These are phyloP conservation scores for Calocera viscosa DNA, from an alignment of 768 basidiomycete genomes.

Conservation along the genomic window DNA sequence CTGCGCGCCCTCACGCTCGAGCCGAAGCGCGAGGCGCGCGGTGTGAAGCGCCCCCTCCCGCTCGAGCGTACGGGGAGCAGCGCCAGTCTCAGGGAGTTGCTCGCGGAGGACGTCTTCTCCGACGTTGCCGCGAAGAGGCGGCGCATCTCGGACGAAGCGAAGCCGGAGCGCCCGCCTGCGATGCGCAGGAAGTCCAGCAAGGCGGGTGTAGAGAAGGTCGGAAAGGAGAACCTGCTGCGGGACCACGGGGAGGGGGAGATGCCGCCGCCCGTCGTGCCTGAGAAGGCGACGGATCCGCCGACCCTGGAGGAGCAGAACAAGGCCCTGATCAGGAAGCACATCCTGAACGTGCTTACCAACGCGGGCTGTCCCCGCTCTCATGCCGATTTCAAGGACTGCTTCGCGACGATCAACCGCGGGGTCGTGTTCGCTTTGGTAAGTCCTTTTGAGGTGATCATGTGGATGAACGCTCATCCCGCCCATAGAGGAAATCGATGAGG, in stretches of 20 bases:
- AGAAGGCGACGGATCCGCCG: background rate
- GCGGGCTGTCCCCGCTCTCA: background rate
- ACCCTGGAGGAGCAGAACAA: background rate
- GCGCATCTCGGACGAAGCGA: background rate
- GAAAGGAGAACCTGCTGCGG: background rate
- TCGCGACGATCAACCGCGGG: background rate
- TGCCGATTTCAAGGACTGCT: constrained; percentile 4
- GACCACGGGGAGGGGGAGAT: background rate
- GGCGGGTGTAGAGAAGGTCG: background rate
- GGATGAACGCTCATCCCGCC: background rate
- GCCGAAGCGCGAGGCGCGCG: background rate
- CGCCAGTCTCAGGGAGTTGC: background rate
- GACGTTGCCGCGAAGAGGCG: background rate
- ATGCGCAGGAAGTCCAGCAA: background rate
- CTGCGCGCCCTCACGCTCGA: background rate
- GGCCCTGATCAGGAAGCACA: constrained; percentile 4
- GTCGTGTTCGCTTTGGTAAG: background rate
- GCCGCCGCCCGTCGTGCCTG: background rate
- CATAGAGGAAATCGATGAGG: background rate
- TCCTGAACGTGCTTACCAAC: background rate
- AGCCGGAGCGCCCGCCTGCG: background rate
- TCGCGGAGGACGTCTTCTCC: background rate
- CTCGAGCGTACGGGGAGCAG: background rate
- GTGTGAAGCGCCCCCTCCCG: background rate
- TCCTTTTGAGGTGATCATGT: background rate